phyloP scores from a whole-genome alignment of 2,329 filamentous ascomycete genomes.

The Fusarium burgessii region DNA sequence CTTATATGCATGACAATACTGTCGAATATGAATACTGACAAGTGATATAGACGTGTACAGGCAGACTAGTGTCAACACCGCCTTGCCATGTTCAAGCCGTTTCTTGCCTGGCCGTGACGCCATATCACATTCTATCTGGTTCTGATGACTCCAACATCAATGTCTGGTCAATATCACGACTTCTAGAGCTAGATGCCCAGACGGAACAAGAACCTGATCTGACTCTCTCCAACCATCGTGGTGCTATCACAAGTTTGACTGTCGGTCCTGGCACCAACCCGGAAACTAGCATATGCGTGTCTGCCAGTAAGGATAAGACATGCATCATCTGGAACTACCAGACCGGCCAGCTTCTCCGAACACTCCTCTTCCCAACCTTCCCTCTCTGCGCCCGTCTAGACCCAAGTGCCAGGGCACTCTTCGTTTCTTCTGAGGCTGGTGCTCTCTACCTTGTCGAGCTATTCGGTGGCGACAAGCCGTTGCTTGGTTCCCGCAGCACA shows the following conservation, averaged over 20 bases:
- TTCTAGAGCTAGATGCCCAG: constrained; percentile 71
- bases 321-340: constrained; percentile 94
- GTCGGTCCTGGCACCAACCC: constrained; percentile 74
- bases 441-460: constrained; percentile 85
- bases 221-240: constrained; percentile 82
- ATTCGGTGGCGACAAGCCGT: constrained; percentile 64
- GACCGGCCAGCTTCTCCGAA: constrained; percentile 80
- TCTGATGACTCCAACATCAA: constrained; percentile 91
- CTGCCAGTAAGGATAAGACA: constrained; percentile 86
- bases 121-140: constrained; percentile 79
- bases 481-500: constrained; percentile 65
- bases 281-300: constrained; percentile 84
- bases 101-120: constrained; percentile 78
- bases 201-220: constrained; percentile 76
- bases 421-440: constrained; percentile 83
- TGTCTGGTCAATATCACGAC: constrained; percentile 85
- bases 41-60: constrained; percentile 73
- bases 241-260: constrained; percentile 74
- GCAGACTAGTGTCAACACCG: constrained; percentile 79
- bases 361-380: constrained; percentile 80
- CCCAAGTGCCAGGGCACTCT: constrained; percentile 84
- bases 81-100: constrained; percentile 85
- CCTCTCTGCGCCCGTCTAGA: constrained; percentile 82
- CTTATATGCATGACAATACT: constrained; percentile 19
- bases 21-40: constrained; percentile 38